Evolutionary conservation across 495 filamentous ascomycete genomes (phyloP).

Genomic region (Hypoxylon trugodes): DNA sequence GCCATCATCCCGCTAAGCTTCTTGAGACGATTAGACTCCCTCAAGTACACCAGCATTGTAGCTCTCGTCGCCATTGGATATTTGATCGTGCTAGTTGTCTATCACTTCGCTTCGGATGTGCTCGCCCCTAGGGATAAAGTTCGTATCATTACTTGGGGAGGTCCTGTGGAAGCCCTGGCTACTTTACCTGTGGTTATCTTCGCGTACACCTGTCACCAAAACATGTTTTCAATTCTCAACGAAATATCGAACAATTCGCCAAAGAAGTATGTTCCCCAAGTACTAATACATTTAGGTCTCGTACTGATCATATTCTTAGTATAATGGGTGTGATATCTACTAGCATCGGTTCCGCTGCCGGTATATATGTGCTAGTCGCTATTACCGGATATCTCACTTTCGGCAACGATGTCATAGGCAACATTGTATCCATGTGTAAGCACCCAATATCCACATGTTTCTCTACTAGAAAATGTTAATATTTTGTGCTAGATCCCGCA

Average conservation of each 20-base stretch:
- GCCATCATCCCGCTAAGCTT: constrained; percentile 95
- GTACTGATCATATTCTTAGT: constrained; percentile 54
- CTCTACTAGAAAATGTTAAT: constrained; percentile 3
- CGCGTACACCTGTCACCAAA: constrained; percentile 98
- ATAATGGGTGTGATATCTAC: constrained; percentile 81
- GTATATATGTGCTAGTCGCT: constrained; percentile 87
- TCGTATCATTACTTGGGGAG: constrained; percentile 77
- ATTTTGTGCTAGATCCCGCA: constrained; percentile 63
- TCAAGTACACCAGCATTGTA: constrained; percentile 96
- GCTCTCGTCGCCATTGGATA: constrained; percentile 94
- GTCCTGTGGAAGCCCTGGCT: constrained; percentile 78
- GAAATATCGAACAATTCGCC: constrained; percentile 90
- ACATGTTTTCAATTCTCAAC: constrained; percentile 99
- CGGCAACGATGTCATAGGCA: constrained; percentile 83
- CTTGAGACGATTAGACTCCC: constrained; percentile 85
- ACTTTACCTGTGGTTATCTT: constrained; percentile 96
- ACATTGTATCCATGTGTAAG: constrained; percentile 91
- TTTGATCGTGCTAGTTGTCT: constrained; percentile 87
- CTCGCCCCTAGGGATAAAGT: constrained; percentile 74
- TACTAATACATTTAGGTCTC: neutral
- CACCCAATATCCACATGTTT: neutral
- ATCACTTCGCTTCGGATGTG: constrained; percentile 87
- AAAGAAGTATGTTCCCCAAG: constrained; percentile 26
- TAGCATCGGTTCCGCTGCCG: constrained; percentile 82
- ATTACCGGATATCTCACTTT: constrained; percentile 96